phyloP scores from a whole-genome alignment of 2,329 filamentous ascomycete genomes.

The Diplodia sapinea region DNA sequence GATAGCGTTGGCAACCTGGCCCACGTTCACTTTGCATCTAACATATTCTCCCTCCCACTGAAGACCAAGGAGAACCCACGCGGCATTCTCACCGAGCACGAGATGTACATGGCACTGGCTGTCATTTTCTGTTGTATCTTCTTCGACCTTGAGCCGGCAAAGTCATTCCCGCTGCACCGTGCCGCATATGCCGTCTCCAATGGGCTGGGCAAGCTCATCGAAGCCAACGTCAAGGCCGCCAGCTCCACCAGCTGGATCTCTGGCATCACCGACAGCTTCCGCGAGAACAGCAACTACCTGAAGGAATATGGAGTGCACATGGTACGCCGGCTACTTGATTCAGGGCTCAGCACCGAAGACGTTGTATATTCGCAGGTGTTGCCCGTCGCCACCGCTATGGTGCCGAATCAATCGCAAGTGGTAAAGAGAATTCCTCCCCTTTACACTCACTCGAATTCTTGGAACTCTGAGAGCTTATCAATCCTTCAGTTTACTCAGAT shows the following conservation, averaged over 20 bases:
- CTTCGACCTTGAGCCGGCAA: conserved; percentile 69
- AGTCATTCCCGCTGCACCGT: conserved; percentile 68
- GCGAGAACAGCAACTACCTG: conserved; percentile 59
- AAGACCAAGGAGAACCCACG: conserved; percentile 59
- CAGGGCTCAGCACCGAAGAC: conserved; percentile 66
- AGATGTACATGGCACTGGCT: conserved; percentile 66
- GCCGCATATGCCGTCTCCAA: conserved; percentile 62
- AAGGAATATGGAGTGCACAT: conserved; percentile 69
- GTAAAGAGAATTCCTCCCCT: conserved; percentile 45
- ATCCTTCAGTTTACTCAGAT: conserved; percentile 71
- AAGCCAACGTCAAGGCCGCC: conserved; percentile 68
- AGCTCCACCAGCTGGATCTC: conserved; percentile 63
- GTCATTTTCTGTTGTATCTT: conserved; percentile 71
- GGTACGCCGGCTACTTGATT: conserved; percentile 68
- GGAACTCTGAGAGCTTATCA: background rate
- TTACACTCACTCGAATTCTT: too few species aligned
- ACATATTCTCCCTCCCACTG: conserved; percentile 61
- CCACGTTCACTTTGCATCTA: conserved; percentile 62
- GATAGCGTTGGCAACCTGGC: conserved; percentile 57
- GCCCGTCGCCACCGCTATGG: conserved; percentile 69
- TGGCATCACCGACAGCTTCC: conserved; percentile 54
- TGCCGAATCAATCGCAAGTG: conserved; percentile 73
- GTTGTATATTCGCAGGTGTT: conserved; percentile 74
- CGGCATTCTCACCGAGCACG: conserved; percentile 63
- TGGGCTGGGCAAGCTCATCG: conserved; percentile 66